Evolutionary conservation across 805 yeast species (phyloP).

Genomic region (Kluyveromyces siamensis): DNA sequence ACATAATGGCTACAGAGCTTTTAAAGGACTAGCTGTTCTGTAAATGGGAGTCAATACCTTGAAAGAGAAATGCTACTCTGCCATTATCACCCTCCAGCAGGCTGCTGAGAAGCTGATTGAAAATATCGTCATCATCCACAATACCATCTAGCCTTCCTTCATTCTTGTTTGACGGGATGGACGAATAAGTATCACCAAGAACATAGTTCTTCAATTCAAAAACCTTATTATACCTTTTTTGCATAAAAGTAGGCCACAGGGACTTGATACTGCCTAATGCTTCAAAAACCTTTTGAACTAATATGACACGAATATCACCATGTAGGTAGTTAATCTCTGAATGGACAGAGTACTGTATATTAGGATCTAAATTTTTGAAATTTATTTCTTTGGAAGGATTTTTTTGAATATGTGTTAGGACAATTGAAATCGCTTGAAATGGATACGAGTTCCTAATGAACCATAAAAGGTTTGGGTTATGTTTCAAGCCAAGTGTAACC

Average conservation of each 20-base stretch:
- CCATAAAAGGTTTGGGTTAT: not conserved
- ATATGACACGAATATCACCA: not conserved
- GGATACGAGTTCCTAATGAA: not conserved
- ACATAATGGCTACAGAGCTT: no score
- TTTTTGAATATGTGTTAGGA: constrained; percentile 1
- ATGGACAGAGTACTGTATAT: not conserved
- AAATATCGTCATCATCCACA: not conserved
- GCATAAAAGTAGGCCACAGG: not conserved
- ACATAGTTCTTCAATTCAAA: constrained; percentile 1
- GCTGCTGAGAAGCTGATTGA: not conserved
- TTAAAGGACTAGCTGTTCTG: no score
- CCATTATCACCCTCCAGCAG: not conserved
- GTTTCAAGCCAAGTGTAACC: not conserved
- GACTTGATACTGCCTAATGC: not conserved
- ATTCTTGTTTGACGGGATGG: not conserved
- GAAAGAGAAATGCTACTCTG: no score
- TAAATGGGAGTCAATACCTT: no score
- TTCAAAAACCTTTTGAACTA: not conserved
- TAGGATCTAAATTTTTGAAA: not conserved
- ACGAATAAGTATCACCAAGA: not conserved
- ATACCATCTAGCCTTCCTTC: not conserved
- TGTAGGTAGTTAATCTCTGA: not conserved
- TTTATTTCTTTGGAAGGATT: not conserved
- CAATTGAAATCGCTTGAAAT: not conserved
- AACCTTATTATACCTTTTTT: not conserved